These are phyloP conservation scores for Trichoderma brevicompactum DNA, from an alignment of 2,329 filamentous ascomycete species.

Conservation along the genomic window DNA sequence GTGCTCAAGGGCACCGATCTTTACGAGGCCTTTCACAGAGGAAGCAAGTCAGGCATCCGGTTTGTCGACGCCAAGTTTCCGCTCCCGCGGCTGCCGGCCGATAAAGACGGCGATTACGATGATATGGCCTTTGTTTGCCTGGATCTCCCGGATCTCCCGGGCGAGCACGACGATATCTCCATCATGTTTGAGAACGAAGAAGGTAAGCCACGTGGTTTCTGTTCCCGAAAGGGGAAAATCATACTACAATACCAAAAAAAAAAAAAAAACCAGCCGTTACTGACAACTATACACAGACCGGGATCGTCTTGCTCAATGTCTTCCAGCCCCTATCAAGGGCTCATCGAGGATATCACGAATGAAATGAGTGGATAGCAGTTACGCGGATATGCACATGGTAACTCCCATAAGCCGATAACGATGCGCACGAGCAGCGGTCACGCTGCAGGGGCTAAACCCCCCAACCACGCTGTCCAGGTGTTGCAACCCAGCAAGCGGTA, in stretches of 20 bases:
- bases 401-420: conserved; percentile 4
- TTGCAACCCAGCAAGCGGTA: conserved; percentile 2
- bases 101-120: conserved; percentile 56
- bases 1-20: conserved; percentile 81
- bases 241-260: background rate
- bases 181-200: conserved; percentile 80
- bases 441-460: background rate
- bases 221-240: background rate
- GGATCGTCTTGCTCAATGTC: conserved; percentile 54
- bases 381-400: conserved; percentile 14
- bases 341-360: conserved; percentile 42
- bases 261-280: background rate
- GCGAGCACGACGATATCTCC: conserved; percentile 89
- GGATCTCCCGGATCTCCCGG: conserved; percentile 85
- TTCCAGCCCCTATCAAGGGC: conserved; percentile 63
- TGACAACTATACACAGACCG: conserved; percentile 49
- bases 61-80: conserved; percentile 92
- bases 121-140: conserved; percentile 79
- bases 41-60: conserved; percentile 72
- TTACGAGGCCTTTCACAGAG: conserved; percentile 70
- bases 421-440: conserved; percentile 8
- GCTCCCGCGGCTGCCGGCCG: conserved; percentile 65
- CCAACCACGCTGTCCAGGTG: background rate
- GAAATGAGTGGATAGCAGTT: conserved; percentile 30
- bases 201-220: conserved; percentile 57